Conservation (phyloP, 2,329 filamentous ascomycete genomes). For the Pyrenochaeta sp. region DNA sequence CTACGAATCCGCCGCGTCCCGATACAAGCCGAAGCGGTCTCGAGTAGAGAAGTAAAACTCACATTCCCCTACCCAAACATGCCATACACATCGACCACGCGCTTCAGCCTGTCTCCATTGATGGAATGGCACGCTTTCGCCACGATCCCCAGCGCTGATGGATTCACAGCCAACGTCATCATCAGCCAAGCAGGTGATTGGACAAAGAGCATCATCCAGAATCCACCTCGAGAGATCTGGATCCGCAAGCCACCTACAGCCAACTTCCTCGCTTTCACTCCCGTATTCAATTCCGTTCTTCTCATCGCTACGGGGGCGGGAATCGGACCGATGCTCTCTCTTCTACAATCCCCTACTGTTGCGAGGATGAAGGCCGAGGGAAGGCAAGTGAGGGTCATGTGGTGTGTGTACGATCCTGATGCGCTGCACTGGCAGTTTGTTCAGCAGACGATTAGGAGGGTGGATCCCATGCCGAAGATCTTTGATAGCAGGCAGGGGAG, state of each 20-base stretch:
- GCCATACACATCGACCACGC: slow-evolving; percentile 33
- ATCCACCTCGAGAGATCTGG: slow-evolving; percentile 23
- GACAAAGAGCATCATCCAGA: slow-evolving; percentile 29
- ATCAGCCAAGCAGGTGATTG: slow-evolving; percentile 48
- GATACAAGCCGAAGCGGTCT: slow-evolving; percentile 72
- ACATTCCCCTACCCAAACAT: slow-evolving; percentile 52
- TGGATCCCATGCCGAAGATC: slow-evolving; percentile 22
- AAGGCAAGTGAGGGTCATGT: slow-evolving; percentile 21
- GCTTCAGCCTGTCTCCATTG: slow-evolving; percentile 28
- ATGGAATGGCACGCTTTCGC: slow-evolving; percentile 51
- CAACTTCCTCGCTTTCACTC: slow-evolving; percentile 32
- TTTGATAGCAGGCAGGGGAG: slow-evolving; percentile 19
- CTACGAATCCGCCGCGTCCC: slow-evolving; percentile 71
- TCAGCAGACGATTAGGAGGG: slow-evolving; percentile 12
- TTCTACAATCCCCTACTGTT: slow-evolving; percentile 20
- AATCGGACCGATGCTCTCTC: slow-evolving; percentile 31
- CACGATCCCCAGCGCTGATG: slow-evolving; percentile 35
- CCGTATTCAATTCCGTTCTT: slow-evolving; percentile 28
- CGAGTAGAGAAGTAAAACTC: slow-evolving; percentile 74
- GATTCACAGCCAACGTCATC: slow-evolving; percentile 28
- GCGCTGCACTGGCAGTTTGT: slow-evolving; percentile 26
- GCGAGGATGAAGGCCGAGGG: slow-evolving; percentile 10
- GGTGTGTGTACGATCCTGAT: slow-evolving; percentile 22
- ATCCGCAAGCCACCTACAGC: slow-evolving; percentile 22
- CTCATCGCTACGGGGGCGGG: slow-evolving; percentile 35